phyloP scores from a whole-genome alignment of 2,329 filamentous ascomycete species.

The Thelonectria rubi region DNA sequence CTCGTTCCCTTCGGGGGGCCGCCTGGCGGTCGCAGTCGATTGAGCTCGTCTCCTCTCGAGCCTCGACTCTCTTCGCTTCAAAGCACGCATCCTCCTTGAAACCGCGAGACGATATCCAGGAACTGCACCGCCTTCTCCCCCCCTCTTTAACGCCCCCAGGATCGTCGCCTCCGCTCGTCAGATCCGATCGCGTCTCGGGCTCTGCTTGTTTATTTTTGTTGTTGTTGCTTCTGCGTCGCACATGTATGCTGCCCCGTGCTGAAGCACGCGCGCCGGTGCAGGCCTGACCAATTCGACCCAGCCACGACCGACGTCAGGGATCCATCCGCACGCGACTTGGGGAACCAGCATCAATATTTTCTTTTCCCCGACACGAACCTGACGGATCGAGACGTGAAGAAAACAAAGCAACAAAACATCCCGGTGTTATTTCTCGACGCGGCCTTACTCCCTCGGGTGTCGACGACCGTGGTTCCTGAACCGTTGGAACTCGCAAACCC shows the following conservation, averaged over 20 bases:
- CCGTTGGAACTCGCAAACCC: slow-evolving; percentile 25
- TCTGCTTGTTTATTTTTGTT: slow-evolving; percentile 12
- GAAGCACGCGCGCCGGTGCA: slow-evolving; percentile 32
- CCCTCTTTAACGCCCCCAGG: not conserved
- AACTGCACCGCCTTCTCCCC: slow-evolving; percentile 20
- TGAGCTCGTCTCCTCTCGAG: slow-evolving; percentile 18
- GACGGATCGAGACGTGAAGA: slow-evolving; percentile 27
- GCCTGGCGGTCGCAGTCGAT: slow-evolving; percentile 17
- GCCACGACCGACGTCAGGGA: slow-evolving; percentile 33
- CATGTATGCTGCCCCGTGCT: slow-evolving; percentile 25
- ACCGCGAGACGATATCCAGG: slow-evolving; percentile 18
- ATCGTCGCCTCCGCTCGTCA: too few relatives aligned
- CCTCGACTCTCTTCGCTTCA: slow-evolving; percentile 1
- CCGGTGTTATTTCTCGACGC: slow-evolving; percentile 4
- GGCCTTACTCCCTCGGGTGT: not conserved
- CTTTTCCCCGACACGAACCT: slow-evolving; percentile 25
- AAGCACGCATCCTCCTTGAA: not conserved
- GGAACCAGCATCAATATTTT: not conserved
- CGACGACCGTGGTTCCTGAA: slow-evolving; percentile 7
- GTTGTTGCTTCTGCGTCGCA: slow-evolving; percentile 27
- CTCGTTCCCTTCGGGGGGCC: slow-evolving; percentile 33
- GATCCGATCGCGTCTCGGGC: not conserved
- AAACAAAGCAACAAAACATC: slow-evolving; percentile 8
- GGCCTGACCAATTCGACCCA: slow-evolving; percentile 36
- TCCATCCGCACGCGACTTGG: slow-evolving; percentile 32